Conservation (phyloP, 2,329 filamentous ascomycete genomes). For the Annulohypoxylon truncatum region DNA sequence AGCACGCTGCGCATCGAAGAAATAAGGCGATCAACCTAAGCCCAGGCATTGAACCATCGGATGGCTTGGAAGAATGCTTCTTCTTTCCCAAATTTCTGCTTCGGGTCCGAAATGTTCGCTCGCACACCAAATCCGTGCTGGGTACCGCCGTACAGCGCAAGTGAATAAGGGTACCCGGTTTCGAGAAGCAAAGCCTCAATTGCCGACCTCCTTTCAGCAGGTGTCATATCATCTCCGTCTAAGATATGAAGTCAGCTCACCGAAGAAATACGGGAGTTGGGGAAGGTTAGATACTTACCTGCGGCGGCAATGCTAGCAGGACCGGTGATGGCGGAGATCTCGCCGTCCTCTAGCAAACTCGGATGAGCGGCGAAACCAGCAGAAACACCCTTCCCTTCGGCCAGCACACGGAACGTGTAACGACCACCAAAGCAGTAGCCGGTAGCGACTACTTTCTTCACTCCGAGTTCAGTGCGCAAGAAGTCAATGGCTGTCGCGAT, state of each 20-base stretch:
- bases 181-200: constrained; percentile 69
- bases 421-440: constrained; percentile 76
- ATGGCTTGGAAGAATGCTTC: constrained; percentile 81
- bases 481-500: constrained; percentile 60
- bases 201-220: constrained; percentile 63
- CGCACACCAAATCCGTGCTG: constrained; percentile 80
- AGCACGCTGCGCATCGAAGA: background rate
- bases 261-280: background rate
- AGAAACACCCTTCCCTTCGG: constrained; percentile 63
- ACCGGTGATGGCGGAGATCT: constrained; percentile 66
- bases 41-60: constrained; percentile 75
- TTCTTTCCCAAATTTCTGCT: constrained; percentile 78
- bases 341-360: constrained; percentile 67
- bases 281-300: constrained; percentile 53
- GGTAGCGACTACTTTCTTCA: constrained; percentile 64
- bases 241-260: constrained; percentile 11
- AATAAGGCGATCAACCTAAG: constrained; percentile 16
- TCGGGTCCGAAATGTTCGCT: constrained; percentile 64
- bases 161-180: constrained; percentile 70
- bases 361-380: constrained; percentile 74
- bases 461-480: constrained; percentile 60
- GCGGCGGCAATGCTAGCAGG: constrained; percentile 73
- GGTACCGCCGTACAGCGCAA: constrained; percentile 76
- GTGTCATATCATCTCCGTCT: constrained; percentile 71
- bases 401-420: constrained; percentile 65